These are phyloP conservation scores for Didymella arachidicola DNA, from an alignment of 2,329 filamentous ascomycete species.

Conservation along the genomic window DNA sequence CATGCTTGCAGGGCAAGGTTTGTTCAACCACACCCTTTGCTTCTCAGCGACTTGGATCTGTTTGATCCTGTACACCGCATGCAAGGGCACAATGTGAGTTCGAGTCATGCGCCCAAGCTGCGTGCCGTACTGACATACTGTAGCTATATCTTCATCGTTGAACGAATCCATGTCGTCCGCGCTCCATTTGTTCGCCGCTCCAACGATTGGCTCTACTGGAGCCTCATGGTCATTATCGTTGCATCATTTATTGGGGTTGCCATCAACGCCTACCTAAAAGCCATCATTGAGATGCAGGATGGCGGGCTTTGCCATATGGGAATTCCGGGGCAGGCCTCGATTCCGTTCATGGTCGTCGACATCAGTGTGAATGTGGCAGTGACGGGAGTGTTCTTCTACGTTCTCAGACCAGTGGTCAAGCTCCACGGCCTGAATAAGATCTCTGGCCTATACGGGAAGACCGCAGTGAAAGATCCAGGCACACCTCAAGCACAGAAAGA, in stretches of 20 bases:
- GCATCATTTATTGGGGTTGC: constrained; percentile 31
- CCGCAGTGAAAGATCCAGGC: neutral
- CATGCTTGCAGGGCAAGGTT: constrained; percentile 33
- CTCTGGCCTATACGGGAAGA: constrained; percentile 5
- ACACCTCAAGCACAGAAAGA: constrained; percentile 5
- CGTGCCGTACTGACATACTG: neutral
- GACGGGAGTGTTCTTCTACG: constrained; percentile 43
- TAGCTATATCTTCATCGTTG: constrained; percentile 49
- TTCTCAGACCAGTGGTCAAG: constrained; percentile 34
- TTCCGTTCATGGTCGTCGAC: constrained; percentile 46
- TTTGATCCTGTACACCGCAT: constrained; percentile 44
- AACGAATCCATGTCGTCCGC: constrained; percentile 46
- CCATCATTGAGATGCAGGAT: constrained; percentile 35
- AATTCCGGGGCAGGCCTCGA: constrained; percentile 39
- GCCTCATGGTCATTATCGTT: constrained; percentile 29
- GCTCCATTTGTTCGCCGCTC: constrained; percentile 34
- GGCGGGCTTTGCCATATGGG: constrained; percentile 47
- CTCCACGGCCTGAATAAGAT: constrained; percentile 14
- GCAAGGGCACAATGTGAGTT: constrained; percentile 35
- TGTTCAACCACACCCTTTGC: constrained; percentile 34
- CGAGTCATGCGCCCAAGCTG: neutral
- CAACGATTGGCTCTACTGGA: constrained; percentile 41
- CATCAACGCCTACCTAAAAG: constrained; percentile 33
- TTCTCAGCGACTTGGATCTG: constrained; percentile 43
- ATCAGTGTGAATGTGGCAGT: constrained; percentile 42